Conservation (phyloP, 2,329 filamentous ascomycete species). For the Fusarium austroafricanum region DNA sequence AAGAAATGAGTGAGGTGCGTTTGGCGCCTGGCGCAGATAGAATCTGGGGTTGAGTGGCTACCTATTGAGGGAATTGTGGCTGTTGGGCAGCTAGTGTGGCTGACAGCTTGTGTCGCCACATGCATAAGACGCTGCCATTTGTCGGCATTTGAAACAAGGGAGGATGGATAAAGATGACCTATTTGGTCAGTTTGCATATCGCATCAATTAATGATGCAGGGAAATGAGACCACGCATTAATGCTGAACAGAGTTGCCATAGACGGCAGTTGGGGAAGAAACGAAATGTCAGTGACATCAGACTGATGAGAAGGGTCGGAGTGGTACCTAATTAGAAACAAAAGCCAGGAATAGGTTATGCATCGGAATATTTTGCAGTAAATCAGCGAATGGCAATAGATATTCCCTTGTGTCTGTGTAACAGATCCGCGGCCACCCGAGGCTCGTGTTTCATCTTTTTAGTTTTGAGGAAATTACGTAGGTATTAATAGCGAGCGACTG, state of each 20-base stretch:
- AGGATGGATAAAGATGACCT: not conserved
- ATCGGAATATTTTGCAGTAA: slow-evolving; percentile 18
- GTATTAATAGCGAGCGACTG: not conserved
- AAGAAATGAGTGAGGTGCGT: slow-evolving; percentile 31
- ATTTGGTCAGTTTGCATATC: too few relatives aligned
- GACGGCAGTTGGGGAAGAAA: not conserved
- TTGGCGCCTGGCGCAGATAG: slow-evolving; percentile 26
- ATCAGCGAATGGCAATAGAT: slow-evolving; percentile 7
- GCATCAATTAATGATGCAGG: too few relatives aligned
- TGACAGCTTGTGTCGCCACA: not conserved
- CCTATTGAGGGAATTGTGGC: slow-evolving; percentile 35
- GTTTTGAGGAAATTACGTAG: slow-evolving; percentile 20
- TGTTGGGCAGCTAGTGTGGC: slow-evolving; percentile 33
- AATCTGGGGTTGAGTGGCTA: slow-evolving; percentile 46
- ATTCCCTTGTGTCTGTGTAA: slow-evolving; percentile 2
- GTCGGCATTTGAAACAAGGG: not conserved
- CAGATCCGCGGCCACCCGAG: slow-evolving; percentile 28
- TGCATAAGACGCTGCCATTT: not conserved
- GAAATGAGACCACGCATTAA: not conserved
- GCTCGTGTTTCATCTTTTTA: slow-evolving; percentile 34
- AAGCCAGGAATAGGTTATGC: slow-evolving; percentile 22
- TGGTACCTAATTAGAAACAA: slow-evolving; percentile 8
- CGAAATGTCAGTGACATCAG: slow-evolving; percentile 23
- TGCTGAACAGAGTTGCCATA: not conserved
- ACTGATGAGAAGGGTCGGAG: not conserved